phyloP scores from a whole-genome alignment of 2,329 filamentous ascomycete species.

The Talaromyces sp. region DNA sequence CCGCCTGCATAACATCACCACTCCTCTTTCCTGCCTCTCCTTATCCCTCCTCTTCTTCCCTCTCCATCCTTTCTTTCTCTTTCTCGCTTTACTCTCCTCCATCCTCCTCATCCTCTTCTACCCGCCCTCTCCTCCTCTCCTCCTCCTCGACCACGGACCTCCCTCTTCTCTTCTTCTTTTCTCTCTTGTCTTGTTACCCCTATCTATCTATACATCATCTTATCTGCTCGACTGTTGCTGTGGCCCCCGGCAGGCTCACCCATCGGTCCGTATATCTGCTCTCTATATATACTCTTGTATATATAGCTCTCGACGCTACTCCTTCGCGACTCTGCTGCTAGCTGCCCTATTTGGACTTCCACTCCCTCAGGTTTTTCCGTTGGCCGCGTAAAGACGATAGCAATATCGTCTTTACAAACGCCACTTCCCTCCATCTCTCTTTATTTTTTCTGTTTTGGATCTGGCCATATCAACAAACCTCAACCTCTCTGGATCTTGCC shows the following conservation, averaged over 20 bases:
- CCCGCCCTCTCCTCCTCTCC: background rate
- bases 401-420: conserved; percentile 12
- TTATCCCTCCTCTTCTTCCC: background rate
- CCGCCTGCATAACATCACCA: background rate
- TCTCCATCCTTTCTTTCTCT: background rate
- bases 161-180: background rate
- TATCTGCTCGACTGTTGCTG: background rate
- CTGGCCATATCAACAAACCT: background rate
- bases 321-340: background rate
- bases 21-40: background rate
- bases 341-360: background rate
- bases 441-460: conserved; percentile 4
- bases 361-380: background rate
- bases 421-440: conserved; percentile 4
- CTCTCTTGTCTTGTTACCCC: background rate
- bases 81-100: background rate
- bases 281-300: background rate
- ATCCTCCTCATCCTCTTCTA: background rate
- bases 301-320: conserved; percentile 1
- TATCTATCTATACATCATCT: too few species aligned
- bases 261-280: background rate
- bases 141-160: background rate
- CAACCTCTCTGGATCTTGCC: background rate
- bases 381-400: conserved; percentile 12
- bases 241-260: background rate